Conservation (phyloP, 345 rosid species). For the Citrus cavaleriei region DNA sequence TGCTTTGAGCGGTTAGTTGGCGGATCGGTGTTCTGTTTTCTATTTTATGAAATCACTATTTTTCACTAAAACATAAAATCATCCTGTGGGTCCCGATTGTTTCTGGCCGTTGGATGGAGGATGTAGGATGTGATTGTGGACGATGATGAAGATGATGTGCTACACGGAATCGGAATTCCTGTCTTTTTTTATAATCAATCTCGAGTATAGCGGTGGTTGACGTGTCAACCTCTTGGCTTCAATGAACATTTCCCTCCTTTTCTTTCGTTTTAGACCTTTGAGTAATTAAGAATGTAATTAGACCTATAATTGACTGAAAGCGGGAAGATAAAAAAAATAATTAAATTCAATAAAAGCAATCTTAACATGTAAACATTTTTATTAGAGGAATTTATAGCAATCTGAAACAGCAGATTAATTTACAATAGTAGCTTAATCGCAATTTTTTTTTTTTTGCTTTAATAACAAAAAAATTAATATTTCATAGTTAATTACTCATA, state of each 20-base stretch:
- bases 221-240: slow-evolving; percentile 1
- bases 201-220: neutral
- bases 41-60: neutral
- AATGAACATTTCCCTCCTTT: neutral
- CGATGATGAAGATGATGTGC: neutral
- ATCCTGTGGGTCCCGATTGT: neutral
- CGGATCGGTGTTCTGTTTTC: neutral
- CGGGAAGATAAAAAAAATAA: neutral
- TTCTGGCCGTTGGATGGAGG: neutral
- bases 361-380: neutral
- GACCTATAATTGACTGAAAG: neutral
- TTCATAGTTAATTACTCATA: too few relatives aligned
- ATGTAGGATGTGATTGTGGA: neutral
- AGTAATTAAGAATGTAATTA: neutral
- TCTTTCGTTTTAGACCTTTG: neutral
- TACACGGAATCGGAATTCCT: neutral
- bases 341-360: neutral
- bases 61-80: too few relatives aligned
- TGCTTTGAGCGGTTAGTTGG: neutral
- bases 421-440: too few relatives aligned
- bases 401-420: too few relatives aligned
- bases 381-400: too few relatives aligned
- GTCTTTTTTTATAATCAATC: neutral
- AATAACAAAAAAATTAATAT: too few relatives aligned
- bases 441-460: too few relatives aligned